Base-by-base conservation (phyloP, 1,284 basidiomycete species). In the Mycena sp. region DNA sequence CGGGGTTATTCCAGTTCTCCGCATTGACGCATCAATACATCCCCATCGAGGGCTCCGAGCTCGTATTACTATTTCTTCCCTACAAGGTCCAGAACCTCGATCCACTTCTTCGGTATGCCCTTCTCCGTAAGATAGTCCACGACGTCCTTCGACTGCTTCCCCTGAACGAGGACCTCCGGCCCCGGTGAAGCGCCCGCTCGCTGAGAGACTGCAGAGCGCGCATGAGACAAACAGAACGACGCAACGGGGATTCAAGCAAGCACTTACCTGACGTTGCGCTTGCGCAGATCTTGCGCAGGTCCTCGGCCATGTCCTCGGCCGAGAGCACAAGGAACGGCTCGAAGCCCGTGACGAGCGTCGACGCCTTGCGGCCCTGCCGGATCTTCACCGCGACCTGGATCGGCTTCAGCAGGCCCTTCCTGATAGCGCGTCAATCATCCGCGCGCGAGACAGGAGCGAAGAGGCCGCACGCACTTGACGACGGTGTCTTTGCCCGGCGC, bases 161-260 rank as follows among this genome's bases (percentile, higher is more conserved):
- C 94, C 74, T 95, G 93, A 0, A 95, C 88, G 71, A 92, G 81
- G 6, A 95, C 87, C 71, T 95, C 90, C 57, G 87, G 73, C 3
- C 83, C 85, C 17, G 77, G 72, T 7, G 81, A 73, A 68, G 85
- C 87, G 0, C 89, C 88, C 2, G 79, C 78, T 9, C 84, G 63
- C 0, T 86, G 84, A 0, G 85, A 83, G 11, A 91, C 90, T 92
- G 51, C 2, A 58, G 41, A 56, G 17, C 28, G n/a, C 48, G 38
- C 37, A 53, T 14, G 38, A 26, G 25, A 30, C 19, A 49, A 52
- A 40, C 38, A 23, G 7, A 25, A 10, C 4, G n/a, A n/a, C 14
- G 4, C 23, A 37, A n/a, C 19, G 25, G n/a, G n/a, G n/a, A n/a
- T n/a, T 14, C 19, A 46, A 44, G 41, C 45, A 6, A 12, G 17